A percentile compares a stretch with the other conserved stretches of the same genome.
These are phyloP conservation scores for Phytophthora syringae DNA, from an alignment of 352 stramenopile genomes.

Conservation along the genomic window DNA sequence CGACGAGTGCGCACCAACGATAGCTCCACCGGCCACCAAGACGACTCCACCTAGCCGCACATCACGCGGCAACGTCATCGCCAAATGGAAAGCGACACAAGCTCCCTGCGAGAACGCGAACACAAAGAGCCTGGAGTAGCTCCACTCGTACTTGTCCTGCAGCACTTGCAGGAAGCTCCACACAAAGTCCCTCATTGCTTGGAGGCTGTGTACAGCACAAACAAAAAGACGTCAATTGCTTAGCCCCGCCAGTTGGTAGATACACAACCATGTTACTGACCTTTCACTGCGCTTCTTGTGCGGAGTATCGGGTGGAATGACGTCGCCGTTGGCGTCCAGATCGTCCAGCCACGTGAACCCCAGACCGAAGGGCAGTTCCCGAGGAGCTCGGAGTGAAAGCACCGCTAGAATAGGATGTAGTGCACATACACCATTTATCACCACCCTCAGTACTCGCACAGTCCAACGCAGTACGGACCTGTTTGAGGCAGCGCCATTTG, in stretches of 20 bases:
- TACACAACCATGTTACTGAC: conserved; percentile 15
- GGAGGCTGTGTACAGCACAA: conserved; percentile 38
- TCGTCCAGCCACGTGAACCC: conserved; percentile 65
- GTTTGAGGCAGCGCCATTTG: conserved; percentile 73
- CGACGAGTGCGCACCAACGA: conserved; percentile 42
- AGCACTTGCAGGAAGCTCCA: conserved; percentile 55
- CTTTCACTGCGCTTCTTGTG: conserved; percentile 53
- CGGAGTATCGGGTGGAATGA: conserved; percentile 45
- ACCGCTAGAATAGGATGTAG: conserved; percentile 35
- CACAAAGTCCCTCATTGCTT: conserved; percentile 42
- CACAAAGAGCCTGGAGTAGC: conserved; percentile 59
- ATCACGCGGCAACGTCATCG: conserved; percentile 41
- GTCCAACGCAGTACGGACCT: too few species aligned
- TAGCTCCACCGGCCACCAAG: conserved; percentile 52
- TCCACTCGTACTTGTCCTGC: conserved; percentile 56
- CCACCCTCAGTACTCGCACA: too few species aligned
- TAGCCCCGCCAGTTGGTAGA: neutral
- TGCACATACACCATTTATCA: neutral
- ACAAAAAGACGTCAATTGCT: neutral
- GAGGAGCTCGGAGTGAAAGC: conserved; percentile 58
- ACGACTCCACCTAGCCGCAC: conserved; percentile 59
- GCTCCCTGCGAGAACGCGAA: conserved; percentile 76
- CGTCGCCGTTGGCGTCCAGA: conserved; percentile 53
- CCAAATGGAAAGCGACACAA: conserved; percentile 64
- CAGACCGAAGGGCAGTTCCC: conserved; percentile 61